A percentile compares a stretch with the other conserved stretches of the same genome.
Evolutionary conservation across 176 grass and related monocot species (phyloP).

Genomic region (Areca catechu): DNA sequence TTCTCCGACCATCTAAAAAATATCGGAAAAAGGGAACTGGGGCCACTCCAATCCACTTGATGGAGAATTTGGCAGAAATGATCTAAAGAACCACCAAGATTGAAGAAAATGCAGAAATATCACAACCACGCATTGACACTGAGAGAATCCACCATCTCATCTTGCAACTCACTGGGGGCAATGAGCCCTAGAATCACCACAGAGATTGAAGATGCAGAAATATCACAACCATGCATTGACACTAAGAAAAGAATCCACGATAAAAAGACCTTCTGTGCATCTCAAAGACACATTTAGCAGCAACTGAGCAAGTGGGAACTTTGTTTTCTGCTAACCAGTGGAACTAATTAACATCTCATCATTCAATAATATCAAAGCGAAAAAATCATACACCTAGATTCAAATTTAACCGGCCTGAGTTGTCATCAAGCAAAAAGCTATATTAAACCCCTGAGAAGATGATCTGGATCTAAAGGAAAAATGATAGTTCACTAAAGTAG

Average conservation of each 20-base stretch:
- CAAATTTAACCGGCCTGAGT: too few species aligned
- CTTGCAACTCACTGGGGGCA: constrained; percentile 90
- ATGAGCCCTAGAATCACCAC: constrained; percentile 76
- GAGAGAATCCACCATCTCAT: constrained; percentile 97
- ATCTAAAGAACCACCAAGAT: neutral
- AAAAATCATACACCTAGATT: too few species aligned
- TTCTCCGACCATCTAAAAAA: constrained; percentile 26
- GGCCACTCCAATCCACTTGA: neutral
- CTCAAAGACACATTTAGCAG: too few species aligned
- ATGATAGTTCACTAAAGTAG: too few species aligned
- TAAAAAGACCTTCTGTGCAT: too few species aligned
- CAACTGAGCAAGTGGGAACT: too few species aligned
- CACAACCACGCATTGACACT: constrained; percentile 10
- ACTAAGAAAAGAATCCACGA: constrained; percentile 92
- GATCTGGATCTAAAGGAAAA: too few species aligned
- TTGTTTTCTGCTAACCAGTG: too few species aligned
- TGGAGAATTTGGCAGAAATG: neutral
- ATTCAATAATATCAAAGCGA: too few species aligned
- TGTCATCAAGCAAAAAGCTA: too few species aligned
- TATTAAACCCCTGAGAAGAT: too few species aligned
- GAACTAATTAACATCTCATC: too few species aligned
- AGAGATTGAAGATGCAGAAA: neutral
- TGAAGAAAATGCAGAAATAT: neutral
- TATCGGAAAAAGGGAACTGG: constrained; percentile 31
- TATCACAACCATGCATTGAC: neutral